Conservation (phyloP, 345 rosid species). For the Raphanus sativus region DNA sequence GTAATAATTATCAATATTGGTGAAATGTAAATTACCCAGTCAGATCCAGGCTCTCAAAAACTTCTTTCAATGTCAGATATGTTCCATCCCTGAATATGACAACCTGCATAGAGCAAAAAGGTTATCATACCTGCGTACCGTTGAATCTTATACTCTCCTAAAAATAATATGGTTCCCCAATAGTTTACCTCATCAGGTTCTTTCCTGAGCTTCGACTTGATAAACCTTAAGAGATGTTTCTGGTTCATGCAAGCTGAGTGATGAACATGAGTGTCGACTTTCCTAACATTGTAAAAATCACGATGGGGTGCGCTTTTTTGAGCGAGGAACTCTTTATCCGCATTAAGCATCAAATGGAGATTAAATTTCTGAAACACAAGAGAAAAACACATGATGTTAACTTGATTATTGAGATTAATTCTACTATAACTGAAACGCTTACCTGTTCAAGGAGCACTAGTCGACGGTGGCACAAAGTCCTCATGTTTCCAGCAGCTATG, state of each 20-base stretch:
- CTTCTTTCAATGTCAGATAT: slow-evolving; percentile 91
- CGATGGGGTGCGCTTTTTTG: slow-evolving; percentile 99
- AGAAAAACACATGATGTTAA: too few species aligned
- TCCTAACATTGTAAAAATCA: slow-evolving; percentile 96
- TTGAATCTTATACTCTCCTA: background rate
- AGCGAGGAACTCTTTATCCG: slow-evolving; percentile 94
- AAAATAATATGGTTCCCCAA: background rate
- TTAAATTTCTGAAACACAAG: slow-evolving; percentile 80
- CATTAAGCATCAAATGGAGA: slow-evolving; percentile 98
- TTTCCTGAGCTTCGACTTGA: slow-evolving; percentile 93
- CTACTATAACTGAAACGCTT: slow-evolving; percentile 3
- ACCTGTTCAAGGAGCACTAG: slow-evolving; percentile 96
- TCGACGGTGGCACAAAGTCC: slow-evolving; percentile 92
- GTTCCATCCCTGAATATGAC: slow-evolving; percentile 99
- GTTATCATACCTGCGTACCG: background rate
- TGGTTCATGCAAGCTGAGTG: slow-evolving; percentile 99
- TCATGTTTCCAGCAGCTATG: slow-evolving; percentile 87
- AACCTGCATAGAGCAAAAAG: slow-evolving; percentile 57
- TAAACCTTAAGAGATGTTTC: slow-evolving; percentile 97
- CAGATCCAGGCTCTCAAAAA: slow-evolving; percentile 92
- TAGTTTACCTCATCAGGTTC: slow-evolving; percentile 93
- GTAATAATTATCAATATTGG: too few species aligned
- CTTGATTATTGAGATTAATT: background rate
- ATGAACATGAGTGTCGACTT: slow-evolving; percentile 98
- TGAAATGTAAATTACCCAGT: too few species aligned